phyloP scores from a whole-genome alignment of 306 rosid genomes.

The Spatholobus suberectus region DNA sequence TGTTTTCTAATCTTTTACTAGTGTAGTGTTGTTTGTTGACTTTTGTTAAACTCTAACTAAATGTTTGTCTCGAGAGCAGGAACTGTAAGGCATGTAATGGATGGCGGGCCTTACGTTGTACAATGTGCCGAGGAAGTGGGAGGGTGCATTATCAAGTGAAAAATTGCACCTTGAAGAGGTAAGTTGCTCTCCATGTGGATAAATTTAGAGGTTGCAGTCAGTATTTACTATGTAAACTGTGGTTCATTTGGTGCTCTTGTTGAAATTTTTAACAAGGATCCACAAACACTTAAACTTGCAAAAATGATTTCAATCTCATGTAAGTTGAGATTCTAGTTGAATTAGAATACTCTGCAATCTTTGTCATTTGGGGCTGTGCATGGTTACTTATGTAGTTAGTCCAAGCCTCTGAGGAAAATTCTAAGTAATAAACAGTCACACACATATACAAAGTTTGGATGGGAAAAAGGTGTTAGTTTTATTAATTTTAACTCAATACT shows the following conservation, averaged over 20 bases:
- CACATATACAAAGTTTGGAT: neutral
- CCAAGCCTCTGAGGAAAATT: slow-evolving; percentile 9
- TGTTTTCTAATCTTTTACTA: neutral
- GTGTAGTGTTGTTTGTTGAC: slow-evolving; percentile 24
- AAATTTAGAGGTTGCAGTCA: slow-evolving; percentile 19
- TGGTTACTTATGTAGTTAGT: slow-evolving; percentile 12
- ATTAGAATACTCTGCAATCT: slow-evolving; percentile 9
- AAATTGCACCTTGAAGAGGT: slow-evolving; percentile 74
- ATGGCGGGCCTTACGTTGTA: slow-evolving; percentile 94
- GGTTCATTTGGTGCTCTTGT: slow-evolving; percentile 19
- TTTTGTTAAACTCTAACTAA: slow-evolving; percentile 42
- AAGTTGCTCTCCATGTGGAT: slow-evolving; percentile 35
- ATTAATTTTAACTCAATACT: neutral
- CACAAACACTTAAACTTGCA: neutral
- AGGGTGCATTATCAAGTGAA: slow-evolving; percentile 94
- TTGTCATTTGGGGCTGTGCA: slow-evolving; percentile 27
- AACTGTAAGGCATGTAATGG: slow-evolving; percentile 87
- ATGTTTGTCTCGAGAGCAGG: slow-evolving; percentile 56
- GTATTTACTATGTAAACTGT: slow-evolving; percentile 22
- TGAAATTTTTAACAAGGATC: slow-evolving; percentile 8
- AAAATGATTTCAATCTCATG: neutral
- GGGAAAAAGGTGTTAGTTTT: neutral
- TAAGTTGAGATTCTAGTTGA: slow-evolving; percentile 18
- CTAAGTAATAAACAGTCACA: neutral
- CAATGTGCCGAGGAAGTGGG: slow-evolving; percentile 90